Evolutionary conservation across 208 protist genomes (phyloP).

Genomic region (Acanthamoeba divionensis): DNA sequence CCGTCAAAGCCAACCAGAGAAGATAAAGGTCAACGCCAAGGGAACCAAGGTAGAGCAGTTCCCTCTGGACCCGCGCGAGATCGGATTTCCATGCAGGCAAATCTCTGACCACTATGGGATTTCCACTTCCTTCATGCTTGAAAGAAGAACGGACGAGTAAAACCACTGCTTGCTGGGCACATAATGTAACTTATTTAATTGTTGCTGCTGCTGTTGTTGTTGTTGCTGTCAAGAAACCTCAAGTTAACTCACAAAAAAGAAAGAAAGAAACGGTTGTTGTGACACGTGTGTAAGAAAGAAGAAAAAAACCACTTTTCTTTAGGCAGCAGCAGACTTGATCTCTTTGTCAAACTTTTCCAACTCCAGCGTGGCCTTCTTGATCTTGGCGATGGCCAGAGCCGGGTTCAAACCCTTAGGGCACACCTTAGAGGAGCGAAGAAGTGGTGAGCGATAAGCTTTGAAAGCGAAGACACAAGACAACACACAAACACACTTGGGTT

Average conservation of each 20-base stretch:
- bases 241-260: too few relatives aligned
- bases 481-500: neutral
- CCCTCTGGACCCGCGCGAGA: constrained; percentile 23
- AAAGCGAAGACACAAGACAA: neutral
- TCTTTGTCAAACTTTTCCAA: neutral
- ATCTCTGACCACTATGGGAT: constrained; percentile 49
- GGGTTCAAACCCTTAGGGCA: constrained; percentile 76
- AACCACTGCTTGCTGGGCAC: too few relatives aligned
- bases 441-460: neutral
- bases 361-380: constrained; percentile 61
- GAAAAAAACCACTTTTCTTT: too few relatives aligned
- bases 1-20: neutral
- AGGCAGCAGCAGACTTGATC: too few relatives aligned
- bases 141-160: too few relatives aligned
- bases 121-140: neutral
- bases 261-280: too few relatives aligned
- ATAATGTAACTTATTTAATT: too few relatives aligned
- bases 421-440: constrained; percentile 56
- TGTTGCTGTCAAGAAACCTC: too few relatives aligned
- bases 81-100: neutral
- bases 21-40: neutral
- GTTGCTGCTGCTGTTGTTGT: too few relatives aligned
- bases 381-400: constrained; percentile 72
- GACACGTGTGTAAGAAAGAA: too few relatives aligned
- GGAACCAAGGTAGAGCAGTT: constrained; percentile 7